A percentile compares a stretch with the other conserved stretches of the same genome.
Conservation (phyloP, 2,329 filamentous ascomycete species). For the Penicillium occitanis region DNA sequence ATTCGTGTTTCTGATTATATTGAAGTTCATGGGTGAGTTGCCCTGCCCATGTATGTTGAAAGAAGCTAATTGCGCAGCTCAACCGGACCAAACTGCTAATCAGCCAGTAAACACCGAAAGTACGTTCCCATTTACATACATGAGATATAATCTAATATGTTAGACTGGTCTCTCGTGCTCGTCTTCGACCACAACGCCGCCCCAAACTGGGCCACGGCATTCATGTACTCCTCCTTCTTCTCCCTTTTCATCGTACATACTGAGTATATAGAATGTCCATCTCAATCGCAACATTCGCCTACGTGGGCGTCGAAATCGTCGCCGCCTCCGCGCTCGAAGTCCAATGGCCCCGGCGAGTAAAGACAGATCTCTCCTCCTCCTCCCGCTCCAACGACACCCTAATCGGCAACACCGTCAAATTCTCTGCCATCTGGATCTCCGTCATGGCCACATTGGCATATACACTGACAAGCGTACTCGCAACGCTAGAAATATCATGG, state of each 20-base stretch:
- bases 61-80: background rate
- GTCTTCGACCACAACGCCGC: conserved; percentile 28
- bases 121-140: background rate
- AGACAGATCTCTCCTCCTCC: conserved; percentile 10
- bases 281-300: conserved; percentile 34
- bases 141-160: too few relatives aligned
- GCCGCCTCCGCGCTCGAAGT: conserved; percentile 38
- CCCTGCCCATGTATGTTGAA: background rate
- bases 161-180: conserved; percentile 21
- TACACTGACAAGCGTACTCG: conserved; percentile 28
- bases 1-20: conserved; percentile 16
- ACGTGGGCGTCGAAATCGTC: conserved; percentile 36
- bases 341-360: conserved; percentile 20
- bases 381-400: conserved; percentile 8
- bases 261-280: conserved; percentile 28
- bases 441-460: conserved; percentile 31
- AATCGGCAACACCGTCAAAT: conserved; percentile 26
- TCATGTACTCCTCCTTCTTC: conserved; percentile 25
- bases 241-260: background rate
- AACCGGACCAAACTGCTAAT: background rate
- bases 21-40: conserved; percentile 17
- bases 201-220: conserved; percentile 27
- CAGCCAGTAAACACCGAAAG: conserved; percentile 10
- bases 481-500: conserved; percentile 31
- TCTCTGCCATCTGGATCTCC: conserved; percentile 33